A percentile compares a stretch with the other conserved stretches of the same genome.
Conservation (phyloP, 2,329 filamentous ascomycete genomes). For the Colletotrichum salicis region DNA sequence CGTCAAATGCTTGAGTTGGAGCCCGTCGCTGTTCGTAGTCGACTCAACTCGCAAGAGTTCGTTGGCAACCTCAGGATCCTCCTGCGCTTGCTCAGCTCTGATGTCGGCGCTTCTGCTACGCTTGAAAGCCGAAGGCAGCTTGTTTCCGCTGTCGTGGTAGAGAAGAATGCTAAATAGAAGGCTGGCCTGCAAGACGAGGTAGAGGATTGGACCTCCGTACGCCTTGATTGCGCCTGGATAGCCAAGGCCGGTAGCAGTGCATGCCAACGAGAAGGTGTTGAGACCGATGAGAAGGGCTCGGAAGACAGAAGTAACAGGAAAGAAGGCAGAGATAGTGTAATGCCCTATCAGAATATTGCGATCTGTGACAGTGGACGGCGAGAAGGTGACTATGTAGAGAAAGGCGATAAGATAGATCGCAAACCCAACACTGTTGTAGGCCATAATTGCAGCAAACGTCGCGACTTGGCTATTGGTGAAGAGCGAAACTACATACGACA, state of each 20-base stretch:
- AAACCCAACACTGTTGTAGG: constrained; percentile 78
- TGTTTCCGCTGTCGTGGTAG: constrained; percentile 81
- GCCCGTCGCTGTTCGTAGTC: constrained; percentile 63
- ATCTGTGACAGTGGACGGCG: constrained; percentile 68
- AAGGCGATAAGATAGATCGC: constrained; percentile 74
- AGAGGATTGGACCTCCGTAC: constrained; percentile 87
- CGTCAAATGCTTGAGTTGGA: constrained; percentile 80
- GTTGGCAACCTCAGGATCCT: constrained; percentile 70
- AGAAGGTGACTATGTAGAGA: constrained; percentile 67
- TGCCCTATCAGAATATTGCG: constrained; percentile 74
- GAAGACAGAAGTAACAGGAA: constrained; percentile 80
- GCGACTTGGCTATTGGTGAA: constrained; percentile 82
- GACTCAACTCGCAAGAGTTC: constrained; percentile 71
- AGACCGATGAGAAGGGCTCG: constrained; percentile 80
- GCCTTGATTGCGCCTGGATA: constrained; percentile 77
- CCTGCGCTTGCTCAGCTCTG: constrained; percentile 38
- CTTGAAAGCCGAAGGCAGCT: background rate
- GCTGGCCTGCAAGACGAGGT: constrained; percentile 79
- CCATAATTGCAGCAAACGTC: constrained; percentile 84
- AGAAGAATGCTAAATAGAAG: constrained; percentile 78
- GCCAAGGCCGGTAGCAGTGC: constrained; percentile 69
- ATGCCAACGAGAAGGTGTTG: constrained; percentile 86
- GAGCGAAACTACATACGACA: constrained; percentile 84
- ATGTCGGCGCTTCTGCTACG: constrained; percentile 55
- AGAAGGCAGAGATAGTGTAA: constrained; percentile 77